Evolutionary conservation across 768 basidiomycete species (phyloP).

Genomic region (Pulveroboletus sp.): DNA sequence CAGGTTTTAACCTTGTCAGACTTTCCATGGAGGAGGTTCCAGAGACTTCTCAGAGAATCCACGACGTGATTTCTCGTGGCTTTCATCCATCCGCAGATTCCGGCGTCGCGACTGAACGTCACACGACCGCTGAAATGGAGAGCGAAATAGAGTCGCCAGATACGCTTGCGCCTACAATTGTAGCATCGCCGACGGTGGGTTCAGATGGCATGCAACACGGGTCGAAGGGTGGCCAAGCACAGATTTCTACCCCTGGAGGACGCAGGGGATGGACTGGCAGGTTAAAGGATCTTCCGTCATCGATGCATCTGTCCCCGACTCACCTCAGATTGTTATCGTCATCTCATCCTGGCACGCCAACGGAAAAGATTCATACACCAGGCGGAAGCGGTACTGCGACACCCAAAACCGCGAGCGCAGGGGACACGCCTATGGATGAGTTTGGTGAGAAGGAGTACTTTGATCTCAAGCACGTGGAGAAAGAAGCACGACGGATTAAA

Average conservation of each 20-base stretch:
- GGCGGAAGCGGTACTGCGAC: slow-evolving; percentile 20
- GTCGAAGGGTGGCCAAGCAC: not conserved
- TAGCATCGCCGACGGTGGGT: slow-evolving; percentile 13
- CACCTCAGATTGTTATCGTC: slow-evolving; percentile 15
- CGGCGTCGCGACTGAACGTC: not conserved
- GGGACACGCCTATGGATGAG: slow-evolving; percentile 18
- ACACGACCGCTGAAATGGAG: not conserved
- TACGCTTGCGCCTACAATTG: slow-evolving; percentile 16
- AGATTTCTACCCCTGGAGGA: slow-evolving; percentile 6
- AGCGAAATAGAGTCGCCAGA: slow-evolving; percentile 12
- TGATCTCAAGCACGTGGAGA: slow-evolving; percentile 28
- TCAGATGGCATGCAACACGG: slow-evolving; percentile 4
- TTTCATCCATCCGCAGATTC: slow-evolving; percentile 15
- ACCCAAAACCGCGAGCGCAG: slow-evolving; percentile 13
- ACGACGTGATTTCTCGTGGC: not conserved
- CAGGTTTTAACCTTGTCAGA: slow-evolving; percentile 68
- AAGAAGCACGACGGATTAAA: slow-evolving; percentile 18
- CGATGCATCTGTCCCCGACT: slow-evolving; percentile 12
- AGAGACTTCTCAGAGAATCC: not conserved
- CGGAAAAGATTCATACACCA: slow-evolving; percentile 6
- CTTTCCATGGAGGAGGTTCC: slow-evolving; percentile 30
- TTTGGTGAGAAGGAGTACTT: slow-evolving; percentile 29
- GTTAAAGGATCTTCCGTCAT: slow-evolving; percentile 40
- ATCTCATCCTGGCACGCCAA: slow-evolving; percentile 9
- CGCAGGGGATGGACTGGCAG: slow-evolving; percentile 35